A percentile compares a stretch with the other conserved stretches of the same genome.
These are phyloP conservation scores for Malassezia equina DNA, from an alignment of 1,284 basidiomycete genomes.

Conservation along the genomic window DNA sequence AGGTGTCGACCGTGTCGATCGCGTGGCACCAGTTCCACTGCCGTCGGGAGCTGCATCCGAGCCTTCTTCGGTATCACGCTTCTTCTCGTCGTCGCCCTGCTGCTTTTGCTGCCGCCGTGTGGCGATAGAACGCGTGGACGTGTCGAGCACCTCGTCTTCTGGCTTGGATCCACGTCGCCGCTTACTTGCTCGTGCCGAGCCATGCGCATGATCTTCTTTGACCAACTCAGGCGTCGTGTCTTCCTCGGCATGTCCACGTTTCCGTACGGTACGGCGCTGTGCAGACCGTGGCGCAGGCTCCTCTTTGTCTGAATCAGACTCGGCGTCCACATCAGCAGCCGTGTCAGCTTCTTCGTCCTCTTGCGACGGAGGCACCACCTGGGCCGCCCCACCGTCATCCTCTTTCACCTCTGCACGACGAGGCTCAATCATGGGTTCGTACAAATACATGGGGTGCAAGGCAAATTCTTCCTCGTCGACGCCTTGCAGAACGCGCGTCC, in stretches of 20 bases:
- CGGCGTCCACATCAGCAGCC: background rate
- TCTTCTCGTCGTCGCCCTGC: slow-evolving; percentile 5
- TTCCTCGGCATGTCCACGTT: slow-evolving; percentile 3
- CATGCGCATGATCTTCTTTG: background rate
- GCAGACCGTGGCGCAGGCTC: background rate
- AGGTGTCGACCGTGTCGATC: background rate
- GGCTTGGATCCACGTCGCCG: background rate
- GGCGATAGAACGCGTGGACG: slow-evolving; percentile 3
- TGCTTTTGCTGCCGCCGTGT: slow-evolving; percentile 13
- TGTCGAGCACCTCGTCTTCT: background rate
- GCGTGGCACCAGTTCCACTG: background rate
- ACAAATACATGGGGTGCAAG: slow-evolving; percentile 3
- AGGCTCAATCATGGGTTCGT: slow-evolving; percentile 1
- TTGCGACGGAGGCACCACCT: background rate
- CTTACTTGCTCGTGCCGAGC: slow-evolving; percentile 1
- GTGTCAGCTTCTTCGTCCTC: background rate
- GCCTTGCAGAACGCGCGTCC: slow-evolving; percentile 3
- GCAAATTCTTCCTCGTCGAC: slow-evolving; percentile 15
- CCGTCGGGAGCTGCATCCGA: background rate
- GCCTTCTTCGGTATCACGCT: background rate
- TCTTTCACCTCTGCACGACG: background rate
- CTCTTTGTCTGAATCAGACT: background rate
- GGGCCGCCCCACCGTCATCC: background rate
- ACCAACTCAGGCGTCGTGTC: background rate
- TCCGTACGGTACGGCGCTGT: slow-evolving; percentile 2